phyloP scores from a whole-genome alignment of 2,329 filamentous ascomycete species.

The Blastomyces emzantsi region DNA sequence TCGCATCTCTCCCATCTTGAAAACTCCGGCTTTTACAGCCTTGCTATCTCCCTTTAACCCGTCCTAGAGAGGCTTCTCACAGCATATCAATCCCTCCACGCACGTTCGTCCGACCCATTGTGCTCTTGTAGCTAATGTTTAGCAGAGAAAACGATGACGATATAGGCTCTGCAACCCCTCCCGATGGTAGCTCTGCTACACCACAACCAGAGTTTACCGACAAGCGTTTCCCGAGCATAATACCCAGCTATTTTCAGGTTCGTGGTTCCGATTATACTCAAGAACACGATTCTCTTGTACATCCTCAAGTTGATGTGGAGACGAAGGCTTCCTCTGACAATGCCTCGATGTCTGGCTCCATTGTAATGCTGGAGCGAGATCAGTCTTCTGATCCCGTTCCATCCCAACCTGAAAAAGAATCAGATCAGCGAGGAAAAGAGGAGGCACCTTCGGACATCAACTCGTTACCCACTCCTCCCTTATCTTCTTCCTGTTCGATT shows the following conservation, averaged over 20 bases:
- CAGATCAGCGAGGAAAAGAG: conserved; percentile 20
- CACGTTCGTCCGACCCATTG: neutral
- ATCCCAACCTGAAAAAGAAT: conserved; percentile 20
- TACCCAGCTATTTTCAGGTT: conserved; percentile 97
- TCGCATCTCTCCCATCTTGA: neutral
- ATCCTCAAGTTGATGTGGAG: conserved; percentile 21
- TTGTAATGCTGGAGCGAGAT: conserved; percentile 35
- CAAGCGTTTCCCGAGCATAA: conserved; percentile 90
- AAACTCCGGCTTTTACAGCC: neutral
- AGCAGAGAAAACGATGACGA: conserved; percentile 2
- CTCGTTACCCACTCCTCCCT: conserved; percentile 37
- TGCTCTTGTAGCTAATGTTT: neutral
- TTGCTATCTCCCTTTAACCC: neutral
- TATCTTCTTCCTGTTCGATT: conserved; percentile 36
- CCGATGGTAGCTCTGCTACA: conserved; percentile 61
- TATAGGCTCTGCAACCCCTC: neutral
- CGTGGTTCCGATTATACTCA: conserved; percentile 49
- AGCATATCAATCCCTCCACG: neutral
- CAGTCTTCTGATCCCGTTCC: conserved; percentile 26
- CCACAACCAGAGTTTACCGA: conserved; percentile 89
- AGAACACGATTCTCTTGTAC: conserved; percentile 21
- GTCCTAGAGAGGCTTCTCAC: neutral
- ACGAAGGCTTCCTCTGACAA: conserved; percentile 21
- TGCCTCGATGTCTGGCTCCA: conserved; percentile 32
- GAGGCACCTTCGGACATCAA: conserved; percentile 27